These are phyloP conservation scores for Botrytis fragariae DNA, from an alignment of 2,329 filamentous ascomycete species.

Conservation along the genomic window DNA sequence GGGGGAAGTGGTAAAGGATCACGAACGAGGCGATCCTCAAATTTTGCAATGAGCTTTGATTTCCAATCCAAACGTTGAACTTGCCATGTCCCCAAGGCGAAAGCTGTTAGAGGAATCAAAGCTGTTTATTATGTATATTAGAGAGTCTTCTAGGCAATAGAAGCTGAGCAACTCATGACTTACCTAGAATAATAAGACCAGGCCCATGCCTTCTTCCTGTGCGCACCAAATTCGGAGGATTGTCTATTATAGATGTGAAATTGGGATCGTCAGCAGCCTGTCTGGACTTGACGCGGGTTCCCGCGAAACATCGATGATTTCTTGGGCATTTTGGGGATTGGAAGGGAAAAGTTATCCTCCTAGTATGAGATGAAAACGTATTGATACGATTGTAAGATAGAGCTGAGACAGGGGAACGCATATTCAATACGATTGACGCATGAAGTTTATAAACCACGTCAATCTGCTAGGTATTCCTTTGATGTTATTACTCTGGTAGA, in stretches of 20 bases:
- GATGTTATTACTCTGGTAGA: neutral
- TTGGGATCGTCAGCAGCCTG: conserved; percentile 65
- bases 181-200: conserved; percentile 75
- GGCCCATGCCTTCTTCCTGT: conserved; percentile 71
- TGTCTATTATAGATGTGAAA: conserved; percentile 85
- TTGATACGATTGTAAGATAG: conserved; percentile 6
- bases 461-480: neutral
- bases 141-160: neutral
- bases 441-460: neutral
- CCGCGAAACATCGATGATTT: conserved; percentile 35
- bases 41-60: conserved; percentile 83
- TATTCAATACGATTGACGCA: conserved; percentile 3
- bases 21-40: conserved; percentile 86
- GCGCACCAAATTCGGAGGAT: conserved; percentile 77
- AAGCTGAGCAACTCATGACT: neutral
- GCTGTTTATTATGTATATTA: conserved; percentile 28
- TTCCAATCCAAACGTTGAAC: conserved; percentile 93
- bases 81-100: conserved; percentile 90
- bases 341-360: conserved; percentile 8
- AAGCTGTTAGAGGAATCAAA: conserved; percentile 86
- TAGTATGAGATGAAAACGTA: neutral
- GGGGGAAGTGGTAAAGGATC: conserved; percentile 83
- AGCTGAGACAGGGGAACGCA: conserved; percentile 2
- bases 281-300: conserved; percentile 24
- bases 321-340: conserved; percentile 25